phyloP scores from a whole-genome alignment of 2,329 filamentous ascomycete genomes.

The Penicillium vulpinum region DNA sequence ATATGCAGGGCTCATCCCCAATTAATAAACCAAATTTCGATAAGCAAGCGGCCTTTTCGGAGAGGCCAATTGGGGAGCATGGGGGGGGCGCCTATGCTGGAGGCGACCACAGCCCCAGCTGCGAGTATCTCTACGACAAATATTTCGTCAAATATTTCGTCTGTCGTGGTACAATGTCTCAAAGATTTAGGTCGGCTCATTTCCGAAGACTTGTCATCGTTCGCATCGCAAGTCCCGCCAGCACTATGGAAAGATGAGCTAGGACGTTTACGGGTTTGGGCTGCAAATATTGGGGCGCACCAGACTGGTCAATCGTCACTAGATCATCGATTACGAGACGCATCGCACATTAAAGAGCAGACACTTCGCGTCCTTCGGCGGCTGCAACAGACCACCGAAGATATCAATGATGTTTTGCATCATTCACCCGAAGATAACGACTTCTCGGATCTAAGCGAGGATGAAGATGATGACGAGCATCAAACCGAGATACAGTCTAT shows the following conservation, averaged over 20 bases:
- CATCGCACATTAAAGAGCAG: slow-evolving; percentile 22
- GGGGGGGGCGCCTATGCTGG: background rate
- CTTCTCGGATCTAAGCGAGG: background rate
- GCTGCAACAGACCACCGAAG: background rate
- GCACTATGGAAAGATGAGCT: slow-evolving; percentile 21
- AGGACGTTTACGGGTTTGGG: slow-evolving; percentile 29
- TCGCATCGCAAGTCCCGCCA: background rate
- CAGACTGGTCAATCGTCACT: slow-evolving; percentile 28
- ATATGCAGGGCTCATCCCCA: background rate
- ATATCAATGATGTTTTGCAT: slow-evolving; percentile 7
- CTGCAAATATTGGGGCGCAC: slow-evolving; percentile 34
- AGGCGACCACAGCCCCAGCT: background rate
- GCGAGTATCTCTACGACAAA: background rate
- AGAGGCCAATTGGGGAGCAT: background rate
- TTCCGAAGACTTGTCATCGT: background rate
- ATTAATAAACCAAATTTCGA: background rate
- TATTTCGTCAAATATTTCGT: background rate
- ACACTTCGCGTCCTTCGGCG: background rate
- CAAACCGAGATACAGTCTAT: slow-evolving; percentile 19
- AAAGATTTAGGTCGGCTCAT: background rate
- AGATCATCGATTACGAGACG: slow-evolving; percentile 33
- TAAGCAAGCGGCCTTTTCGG: background rate
- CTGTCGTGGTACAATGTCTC: background rate
- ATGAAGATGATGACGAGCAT: background rate
- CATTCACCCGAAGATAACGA: background rate